Evolutionary conservation across 495 filamentous ascomycete species (phyloP).

Genomic region (Aspergillus carlsbadensis): DNA sequence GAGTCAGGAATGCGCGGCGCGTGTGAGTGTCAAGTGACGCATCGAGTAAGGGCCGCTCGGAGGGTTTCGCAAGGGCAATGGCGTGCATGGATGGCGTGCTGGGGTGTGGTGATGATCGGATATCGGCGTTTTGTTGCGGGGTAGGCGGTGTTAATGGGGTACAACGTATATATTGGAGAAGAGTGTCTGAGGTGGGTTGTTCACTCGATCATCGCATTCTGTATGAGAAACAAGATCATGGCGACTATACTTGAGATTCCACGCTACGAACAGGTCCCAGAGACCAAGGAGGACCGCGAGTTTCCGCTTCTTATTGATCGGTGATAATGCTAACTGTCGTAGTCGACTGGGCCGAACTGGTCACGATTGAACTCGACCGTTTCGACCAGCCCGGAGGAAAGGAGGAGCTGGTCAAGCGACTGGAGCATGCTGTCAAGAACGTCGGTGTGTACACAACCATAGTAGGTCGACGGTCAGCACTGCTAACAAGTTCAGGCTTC

Average conservation of each 20-base stretch:
- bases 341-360: constrained; percentile 57
- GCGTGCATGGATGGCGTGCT: background rate
- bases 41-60: background rate
- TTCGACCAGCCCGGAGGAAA: constrained; percentile 54
- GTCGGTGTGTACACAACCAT: constrained; percentile 48
- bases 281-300: constrained; percentile 46
- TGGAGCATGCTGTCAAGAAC: constrained; percentile 56
- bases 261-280: constrained; percentile 48
- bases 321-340: constrained; percentile 6
- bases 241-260: constrained; percentile 15
- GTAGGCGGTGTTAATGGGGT: no score
- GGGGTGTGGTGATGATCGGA: no score
- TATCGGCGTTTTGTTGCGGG: no score
- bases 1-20: no score
- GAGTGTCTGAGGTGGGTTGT: no score
- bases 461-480: no score
- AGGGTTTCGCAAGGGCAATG: background rate
- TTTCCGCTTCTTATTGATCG: background rate
- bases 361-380: constrained; percentile 52
- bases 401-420: constrained; percentile 51
- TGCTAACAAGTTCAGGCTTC: constrained; percentile 36
- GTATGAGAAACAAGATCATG: background rate
- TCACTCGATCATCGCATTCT: no score
- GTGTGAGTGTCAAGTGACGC: no score
- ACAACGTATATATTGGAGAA: no score